Percentiles rank a stretch among this genome's conserved stretches.
Evolutionary conservation across 306 rosid genomes (phyloP).

Genomic region (Bauhinia variegata): DNA sequence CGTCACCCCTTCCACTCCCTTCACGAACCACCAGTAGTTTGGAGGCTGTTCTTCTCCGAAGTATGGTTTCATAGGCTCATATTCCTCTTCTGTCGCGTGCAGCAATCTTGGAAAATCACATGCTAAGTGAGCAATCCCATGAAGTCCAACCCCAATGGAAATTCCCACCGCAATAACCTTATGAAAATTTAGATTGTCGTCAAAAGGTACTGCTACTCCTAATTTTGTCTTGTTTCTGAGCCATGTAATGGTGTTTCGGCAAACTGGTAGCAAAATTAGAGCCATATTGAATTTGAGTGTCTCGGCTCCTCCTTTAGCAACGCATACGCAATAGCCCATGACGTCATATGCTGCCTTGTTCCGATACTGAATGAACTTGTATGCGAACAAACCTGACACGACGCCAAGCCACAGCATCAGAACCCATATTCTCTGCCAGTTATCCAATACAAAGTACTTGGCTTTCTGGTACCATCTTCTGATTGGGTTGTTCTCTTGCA

Average conservation of each 20-base stretch:
- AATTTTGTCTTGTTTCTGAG: slow-evolving; percentile 64
- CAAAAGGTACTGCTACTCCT: slow-evolving; percentile 55
- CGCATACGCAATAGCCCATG: slow-evolving; percentile 64
- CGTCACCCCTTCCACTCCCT: slow-evolving; percentile 24
- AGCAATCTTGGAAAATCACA: slow-evolving; percentile 30
- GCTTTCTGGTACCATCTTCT: slow-evolving; percentile 37
- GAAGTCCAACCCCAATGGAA: slow-evolving; percentile 4
- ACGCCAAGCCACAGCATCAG: slow-evolving; percentile 50
- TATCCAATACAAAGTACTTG: slow-evolving; percentile 60
- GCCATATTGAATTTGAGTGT: slow-evolving; percentile 72
- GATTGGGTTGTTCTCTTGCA: slow-evolving; percentile 41
- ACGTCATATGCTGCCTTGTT: slow-evolving; percentile 43
- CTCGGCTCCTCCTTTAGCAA: slow-evolving; percentile 72
- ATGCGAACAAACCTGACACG: slow-evolving; percentile 44
- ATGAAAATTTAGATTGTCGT: slow-evolving; percentile 65
- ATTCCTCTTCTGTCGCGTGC: slow-evolving; percentile 13
- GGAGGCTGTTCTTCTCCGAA: slow-evolving; percentile 20
- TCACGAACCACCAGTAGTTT: slow-evolving; percentile 22
- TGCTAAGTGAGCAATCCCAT: slow-evolving; percentile 16
- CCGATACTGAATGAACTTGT: slow-evolving; percentile 57
- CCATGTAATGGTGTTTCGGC: slow-evolving; percentile 75
- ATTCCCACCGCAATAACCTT: slow-evolving; percentile 36
- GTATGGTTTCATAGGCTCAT: slow-evolving; percentile 20
- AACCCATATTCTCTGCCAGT: slow-evolving; percentile 69
- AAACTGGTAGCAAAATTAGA: slow-evolving; percentile 56